A percentile compares a stretch with the other conserved stretches of the same genome.
Evolutionary conservation across 306 rosid species (phyloP).

Genomic region (Adenanthera pavonina): DNA sequence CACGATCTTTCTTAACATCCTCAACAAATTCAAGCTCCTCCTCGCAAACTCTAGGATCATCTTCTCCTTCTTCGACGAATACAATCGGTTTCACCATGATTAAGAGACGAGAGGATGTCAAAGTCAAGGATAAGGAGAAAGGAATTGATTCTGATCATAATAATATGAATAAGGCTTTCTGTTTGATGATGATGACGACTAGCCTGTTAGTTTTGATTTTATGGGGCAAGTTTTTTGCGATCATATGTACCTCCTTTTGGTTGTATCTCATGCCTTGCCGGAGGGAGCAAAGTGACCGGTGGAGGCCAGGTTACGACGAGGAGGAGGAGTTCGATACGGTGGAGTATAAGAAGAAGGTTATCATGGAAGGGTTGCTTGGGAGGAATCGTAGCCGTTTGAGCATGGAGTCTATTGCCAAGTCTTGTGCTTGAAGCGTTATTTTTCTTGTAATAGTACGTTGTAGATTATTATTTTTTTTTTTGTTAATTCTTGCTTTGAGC

Average conservation of each 20-base stretch:
- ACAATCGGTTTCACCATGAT: not conserved
- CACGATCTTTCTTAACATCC: slow-evolving; percentile 22
- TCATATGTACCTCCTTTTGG: slow-evolving; percentile 36
- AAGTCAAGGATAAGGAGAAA: slow-evolving; percentile 7
- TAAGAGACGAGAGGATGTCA: not conserved
- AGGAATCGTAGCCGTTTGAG: not conserved
- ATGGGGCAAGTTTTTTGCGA: slow-evolving; percentile 46
- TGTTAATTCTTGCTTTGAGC: too few relatives aligned
- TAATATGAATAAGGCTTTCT: not conserved
- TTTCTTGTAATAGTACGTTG: too few relatives aligned
- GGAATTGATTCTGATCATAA: not conserved
- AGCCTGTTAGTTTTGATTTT: slow-evolving; percentile 36
- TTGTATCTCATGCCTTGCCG: slow-evolving; percentile 34
- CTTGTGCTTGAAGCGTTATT: not conserved
- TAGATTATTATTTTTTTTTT: too few relatives aligned
- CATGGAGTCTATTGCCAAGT: not conserved
- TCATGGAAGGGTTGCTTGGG: slow-evolving; percentile 28
- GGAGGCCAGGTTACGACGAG: not conserved
- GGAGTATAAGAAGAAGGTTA: slow-evolving; percentile 30
- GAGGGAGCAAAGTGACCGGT: not conserved
- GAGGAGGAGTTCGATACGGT: slow-evolving; percentile 12
- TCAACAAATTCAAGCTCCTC: not conserved
- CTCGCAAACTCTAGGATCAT: not conserved
- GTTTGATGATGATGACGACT: not conserved
- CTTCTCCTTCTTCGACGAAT: not conserved